Evolutionary conservation across 768 basidiomycete genomes (phyloP), one percentile per base, ranked within the genome.

Genomic region (Lactarius sanguifluus): DNA sequence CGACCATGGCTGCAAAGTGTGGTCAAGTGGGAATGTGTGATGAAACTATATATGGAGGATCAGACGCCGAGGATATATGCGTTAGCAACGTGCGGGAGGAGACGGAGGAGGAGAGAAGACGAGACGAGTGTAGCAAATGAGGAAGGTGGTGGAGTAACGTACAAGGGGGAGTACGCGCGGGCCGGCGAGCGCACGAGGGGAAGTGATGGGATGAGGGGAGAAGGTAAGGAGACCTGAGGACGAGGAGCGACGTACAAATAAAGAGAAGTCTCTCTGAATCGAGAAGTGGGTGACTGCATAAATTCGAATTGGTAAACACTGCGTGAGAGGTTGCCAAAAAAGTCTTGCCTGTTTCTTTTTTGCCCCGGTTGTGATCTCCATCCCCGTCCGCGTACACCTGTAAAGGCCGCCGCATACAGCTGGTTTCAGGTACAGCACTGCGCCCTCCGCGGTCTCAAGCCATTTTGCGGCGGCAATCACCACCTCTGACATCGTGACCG

Each of bases 1-100:
- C 57, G 20, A 68, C 57, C 69, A 70, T 70, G 64, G 47, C n/a
- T 36, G 67, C 38, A 20, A 43, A 16, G 23, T 15, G 47, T 10
- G 5, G 61, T 38, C 8, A 32, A 28, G 10, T 10, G 36, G 20
- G 9, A 30, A 12, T 5, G 25, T 13, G 20, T 9, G 34, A 3
- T 41, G 41, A 18, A 18, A 15, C 41, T 45, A 45, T 45, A 45
- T 45, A 41, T 2, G 16, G 15, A 56, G 2, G 45, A 25, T 25
- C 61, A 28, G 43, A 7, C 34, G 20, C 59, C 25, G 28, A 32
- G 55, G 10, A 56, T 28, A 1, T 38, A 3, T 0, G 32, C 4
- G 32, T 32, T 56, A 30, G 32, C 55, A 56, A n/a, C n/a, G 30
- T 2, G 55, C 28, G 55, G 55, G 15, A 25, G 9, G 50, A 10